Percentiles rank a stretch among this genome's conserved stretches.
phyloP scores from a whole-genome alignment of 1,284 basidiomycete genomes.

The Cutaneotrichosporon sp. region DNA sequence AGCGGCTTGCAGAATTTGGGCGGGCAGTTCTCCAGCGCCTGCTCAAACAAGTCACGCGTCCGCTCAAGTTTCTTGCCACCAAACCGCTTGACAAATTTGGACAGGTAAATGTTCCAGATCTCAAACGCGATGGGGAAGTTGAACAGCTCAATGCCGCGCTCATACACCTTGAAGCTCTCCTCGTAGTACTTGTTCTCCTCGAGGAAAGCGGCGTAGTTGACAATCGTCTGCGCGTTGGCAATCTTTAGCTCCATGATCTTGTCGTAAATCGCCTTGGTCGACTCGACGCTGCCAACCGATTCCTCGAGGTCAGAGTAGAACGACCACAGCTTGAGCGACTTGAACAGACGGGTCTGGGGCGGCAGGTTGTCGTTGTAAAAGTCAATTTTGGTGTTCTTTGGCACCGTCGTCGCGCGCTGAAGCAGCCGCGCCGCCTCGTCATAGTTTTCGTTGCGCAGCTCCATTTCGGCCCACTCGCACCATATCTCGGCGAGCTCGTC shows the following conservation, averaged over 20 bases:
- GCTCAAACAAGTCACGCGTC: slow-evolving; percentile 93
- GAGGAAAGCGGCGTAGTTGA: slow-evolving; percentile 95
- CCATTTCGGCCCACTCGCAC: slow-evolving; percentile 99
- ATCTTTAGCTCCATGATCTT: slow-evolving; percentile 95
- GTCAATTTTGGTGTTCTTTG: slow-evolving; percentile 82
- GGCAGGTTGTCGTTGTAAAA: slow-evolving; percentile 90
- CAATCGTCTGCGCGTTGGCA: slow-evolving; percentile 95
- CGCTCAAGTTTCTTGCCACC: slow-evolving; percentile 91
- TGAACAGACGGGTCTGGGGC: slow-evolving; percentile 87
- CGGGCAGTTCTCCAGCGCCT: slow-evolving; percentile 93
- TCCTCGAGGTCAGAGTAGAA: slow-evolving; percentile 98
- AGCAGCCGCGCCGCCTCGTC: slow-evolving; percentile 91
- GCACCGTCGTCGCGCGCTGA: slow-evolving; percentile 88
- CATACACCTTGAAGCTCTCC: slow-evolving; percentile 98
- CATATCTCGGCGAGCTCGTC: slow-evolving; percentile 98
- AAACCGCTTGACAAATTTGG: slow-evolving; percentile 95
- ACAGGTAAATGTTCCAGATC: slow-evolving; percentile 98
- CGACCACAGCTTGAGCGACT: slow-evolving; percentile 96
- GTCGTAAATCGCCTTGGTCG: slow-evolving; percentile 89
- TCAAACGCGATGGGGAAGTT: slow-evolving; percentile 98
- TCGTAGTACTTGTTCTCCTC: slow-evolving; percentile 98
- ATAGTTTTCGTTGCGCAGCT: slow-evolving; percentile 91
- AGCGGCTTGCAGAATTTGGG: slow-evolving; percentile 90
- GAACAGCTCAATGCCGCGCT: slow-evolving; percentile 94
- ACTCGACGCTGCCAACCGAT: slow-evolving; percentile 87